Base-by-base conservation (phyloP, 2,329 filamentous ascomycete genomes). In the Colletotrichum sp. region DNA sequence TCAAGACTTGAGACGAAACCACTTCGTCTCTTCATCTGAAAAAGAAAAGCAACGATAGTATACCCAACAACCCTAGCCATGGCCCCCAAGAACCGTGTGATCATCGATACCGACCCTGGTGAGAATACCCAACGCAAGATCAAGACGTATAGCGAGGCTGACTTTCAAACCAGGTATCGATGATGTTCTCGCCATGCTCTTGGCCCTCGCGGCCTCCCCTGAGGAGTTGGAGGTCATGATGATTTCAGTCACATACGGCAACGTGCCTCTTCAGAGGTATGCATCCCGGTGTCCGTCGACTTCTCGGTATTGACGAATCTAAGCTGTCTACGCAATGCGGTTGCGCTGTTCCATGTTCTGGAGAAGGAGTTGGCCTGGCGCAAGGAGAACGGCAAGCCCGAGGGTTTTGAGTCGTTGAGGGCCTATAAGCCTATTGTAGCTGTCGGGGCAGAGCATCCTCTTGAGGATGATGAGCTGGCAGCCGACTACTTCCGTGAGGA, bases 31-130 rank as follows among this genome's bases (percentile, higher is more conserved):
- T 48, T 55, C 36, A 66, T 27, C 25, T 25, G 22, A 34, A n/a
- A 28, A 39, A 28, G 22, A 10, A 12, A 61, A 15, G 18, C 13
- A 32, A 9, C 28, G 18, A 15, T n/a, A 48, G 43, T 22, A 52
- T 52, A 52, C 27, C 25, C 13, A 28, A 12, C 25, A 48, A 22
- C n/a, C 43, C 18, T 25, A 64, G 80, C 62, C 72, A 94, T 95
- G 93, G 88, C 91, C 71, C 90, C 93, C 32, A 92, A 91, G 80
- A 92, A 91, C 80, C 93, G 94, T 81, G 93, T 99, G 79, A 98
- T 99, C 80, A 97, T 99, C 81, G 97, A 99, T 83, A 98, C 96
- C 4, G 97, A 98, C 83, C 96, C 96, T 79, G 87, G 96, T 95
- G 88, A 79, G 83, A 78, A 52, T 6, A 5, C 39, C 32, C 8